These are phyloP conservation scores for Cutaneotrichosporon dermatis DNA, from an alignment of 1,284 basidiomycete species.

Conservation along the genomic window DNA sequence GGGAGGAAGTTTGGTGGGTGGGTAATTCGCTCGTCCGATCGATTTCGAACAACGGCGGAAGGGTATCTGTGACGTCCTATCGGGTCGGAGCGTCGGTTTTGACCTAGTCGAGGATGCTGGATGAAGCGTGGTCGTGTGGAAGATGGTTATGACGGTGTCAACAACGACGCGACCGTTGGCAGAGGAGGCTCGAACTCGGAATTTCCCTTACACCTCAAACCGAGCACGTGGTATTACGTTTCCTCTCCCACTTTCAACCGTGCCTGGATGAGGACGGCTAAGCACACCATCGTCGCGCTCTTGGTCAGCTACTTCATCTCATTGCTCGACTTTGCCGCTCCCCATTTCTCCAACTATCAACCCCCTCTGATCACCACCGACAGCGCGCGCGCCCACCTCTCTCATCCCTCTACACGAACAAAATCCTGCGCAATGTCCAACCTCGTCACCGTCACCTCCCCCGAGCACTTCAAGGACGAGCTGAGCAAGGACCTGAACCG, in stretches of 20 bases:
- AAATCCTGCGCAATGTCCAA: conserved; percentile 21
- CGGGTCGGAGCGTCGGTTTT: background rate
- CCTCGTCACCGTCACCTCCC: conserved; percentile 56
- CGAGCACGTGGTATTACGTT: background rate
- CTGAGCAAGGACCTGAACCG: conserved; percentile 70
- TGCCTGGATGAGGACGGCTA: too few relatives aligned
- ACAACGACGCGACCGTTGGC: background rate
- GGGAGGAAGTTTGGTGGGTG: background rate
- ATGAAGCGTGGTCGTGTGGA: background rate
- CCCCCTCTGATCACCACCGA: background rate
- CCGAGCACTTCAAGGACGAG: conserved; percentile 67
- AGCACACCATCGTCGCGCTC: conserved; percentile 1
- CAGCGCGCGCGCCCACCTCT: too few relatives aligned
- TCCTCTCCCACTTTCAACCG: background rate
- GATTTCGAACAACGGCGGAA: background rate
- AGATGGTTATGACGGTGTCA: background rate
- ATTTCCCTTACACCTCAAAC: background rate
- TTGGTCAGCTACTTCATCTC: conserved; percentile 1
- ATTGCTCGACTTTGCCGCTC: background rate
- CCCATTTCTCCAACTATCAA: background rate
- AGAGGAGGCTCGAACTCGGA: background rate
- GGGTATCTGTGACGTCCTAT: too few relatives aligned
- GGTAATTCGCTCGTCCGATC: background rate
- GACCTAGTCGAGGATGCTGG: background rate
- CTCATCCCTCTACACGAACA: too few relatives aligned